Evolutionary conservation across 1,284 basidiomycete species (phyloP).

Genomic region (Rhodotorula sp.): DNA sequence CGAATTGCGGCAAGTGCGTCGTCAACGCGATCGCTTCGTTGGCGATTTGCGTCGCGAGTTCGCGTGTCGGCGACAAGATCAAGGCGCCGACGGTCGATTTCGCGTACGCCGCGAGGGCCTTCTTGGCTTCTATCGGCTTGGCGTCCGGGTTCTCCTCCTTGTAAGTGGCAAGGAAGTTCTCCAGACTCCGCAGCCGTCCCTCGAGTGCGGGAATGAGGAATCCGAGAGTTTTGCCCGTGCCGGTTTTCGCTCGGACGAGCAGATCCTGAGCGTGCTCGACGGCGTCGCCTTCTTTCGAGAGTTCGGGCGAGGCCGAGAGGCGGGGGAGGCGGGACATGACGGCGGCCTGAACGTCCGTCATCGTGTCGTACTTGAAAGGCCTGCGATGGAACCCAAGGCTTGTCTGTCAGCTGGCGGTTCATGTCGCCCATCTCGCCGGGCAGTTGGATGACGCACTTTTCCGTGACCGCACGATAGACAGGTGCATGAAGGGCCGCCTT

Average conservation of each 20-base stretch:
- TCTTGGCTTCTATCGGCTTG: conserved; percentile 48
- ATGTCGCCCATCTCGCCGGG: too few species aligned
- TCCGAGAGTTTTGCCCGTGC: conserved; percentile 89
- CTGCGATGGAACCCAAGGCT: conserved; percentile 32
- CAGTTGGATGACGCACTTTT: conserved; percentile 7
- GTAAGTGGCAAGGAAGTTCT: conserved; percentile 86
- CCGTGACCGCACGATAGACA: conserved; percentile 32
- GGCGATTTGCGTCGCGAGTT: conserved; percentile 91
- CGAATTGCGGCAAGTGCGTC: conserved; percentile 70
- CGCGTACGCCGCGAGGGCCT: conserved; percentile 42
- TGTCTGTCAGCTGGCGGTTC: neutral
- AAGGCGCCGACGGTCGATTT: conserved; percentile 66
- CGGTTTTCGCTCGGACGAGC: conserved; percentile 91
- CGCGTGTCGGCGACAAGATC: conserved; percentile 89
- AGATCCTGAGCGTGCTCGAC: conserved; percentile 62
- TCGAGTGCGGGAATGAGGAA: conserved; percentile 81
- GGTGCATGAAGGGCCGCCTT: conserved; percentile 26
- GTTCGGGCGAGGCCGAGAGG: conserved; percentile 45
- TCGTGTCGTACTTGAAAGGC: conserved; percentile 70
- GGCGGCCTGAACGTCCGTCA: conserved; percentile 81
- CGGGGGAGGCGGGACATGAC: conserved; percentile 64
- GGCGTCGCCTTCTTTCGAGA: conserved; percentile 2
- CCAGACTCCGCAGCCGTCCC: conserved; percentile 71
- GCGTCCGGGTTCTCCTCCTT: conserved; percentile 47
- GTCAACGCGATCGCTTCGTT: conserved; percentile 79